phyloP scores from a whole-genome alignment of 1,284 basidiomycete genomes.

The Macrocystidia cucumis region DNA sequence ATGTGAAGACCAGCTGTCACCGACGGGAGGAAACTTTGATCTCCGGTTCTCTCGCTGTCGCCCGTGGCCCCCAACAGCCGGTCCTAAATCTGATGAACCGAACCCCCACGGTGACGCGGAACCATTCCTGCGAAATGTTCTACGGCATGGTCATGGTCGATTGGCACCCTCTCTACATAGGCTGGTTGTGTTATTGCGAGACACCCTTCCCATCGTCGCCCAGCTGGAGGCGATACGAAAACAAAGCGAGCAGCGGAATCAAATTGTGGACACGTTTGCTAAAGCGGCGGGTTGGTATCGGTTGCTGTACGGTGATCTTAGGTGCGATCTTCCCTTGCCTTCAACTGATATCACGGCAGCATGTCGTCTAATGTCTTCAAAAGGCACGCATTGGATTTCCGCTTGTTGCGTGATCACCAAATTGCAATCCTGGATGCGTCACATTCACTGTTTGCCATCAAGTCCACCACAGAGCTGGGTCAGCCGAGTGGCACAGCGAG shows the following conservation, averaged over 20 bases:
- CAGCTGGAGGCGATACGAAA: slow-evolving; percentile 57
- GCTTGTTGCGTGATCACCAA: slow-evolving; percentile 59
- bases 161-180: slow-evolving; percentile 55
- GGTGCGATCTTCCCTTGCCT: slow-evolving; percentile 26
- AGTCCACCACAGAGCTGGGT: too few relatives aligned
- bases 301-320: slow-evolving; percentile 58
- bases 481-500: too few relatives aligned
- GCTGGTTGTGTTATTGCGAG: slow-evolving; percentile 58
- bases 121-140: slow-evolving; percentile 55
- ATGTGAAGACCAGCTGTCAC: slow-evolving; percentile 63
- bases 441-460: slow-evolving; percentile 41
- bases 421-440: slow-evolving; percentile 66
- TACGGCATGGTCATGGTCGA: slow-evolving; percentile 57
- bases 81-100: slow-evolving; percentile 21
- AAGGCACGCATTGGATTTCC: slow-evolving; percentile 73
- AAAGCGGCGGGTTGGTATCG: slow-evolving; percentile 80
- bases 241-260: slow-evolving; percentile 26
- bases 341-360: neutral
- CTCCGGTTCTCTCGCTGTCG: slow-evolving; percentile 60
- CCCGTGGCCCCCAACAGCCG: slow-evolving; percentile 13
- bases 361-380: slow-evolving; percentile 1
- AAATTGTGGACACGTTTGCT: slow-evolving; percentile 55
- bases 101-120: slow-evolving; percentile 75
- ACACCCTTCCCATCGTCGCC: slow-evolving; percentile 67
- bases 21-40: slow-evolving; percentile 58